phyloP scores from a whole-genome alignment of 257 asterid species.

The Solanum dulcamara region DNA sequence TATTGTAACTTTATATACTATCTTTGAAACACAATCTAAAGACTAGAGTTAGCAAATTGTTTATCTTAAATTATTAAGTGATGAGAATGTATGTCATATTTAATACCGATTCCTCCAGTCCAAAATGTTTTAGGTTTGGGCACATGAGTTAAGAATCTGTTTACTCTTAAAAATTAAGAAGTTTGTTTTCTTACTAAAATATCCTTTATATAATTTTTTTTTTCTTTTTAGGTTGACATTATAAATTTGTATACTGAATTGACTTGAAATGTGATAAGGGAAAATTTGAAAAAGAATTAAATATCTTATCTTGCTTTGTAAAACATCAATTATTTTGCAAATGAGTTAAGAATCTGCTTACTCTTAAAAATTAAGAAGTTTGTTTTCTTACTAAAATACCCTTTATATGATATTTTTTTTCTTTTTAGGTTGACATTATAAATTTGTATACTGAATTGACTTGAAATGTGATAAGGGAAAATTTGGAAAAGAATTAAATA shows the following conservation, averaged over 20 bases:
- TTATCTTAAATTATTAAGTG: background rate
- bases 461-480: background rate
- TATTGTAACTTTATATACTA: background rate
- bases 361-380: too few relatives aligned
- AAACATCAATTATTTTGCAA: too few relatives aligned
- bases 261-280: too few relatives aligned
- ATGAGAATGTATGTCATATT: background rate
- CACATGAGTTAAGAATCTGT: background rate
- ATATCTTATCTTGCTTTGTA: too few relatives aligned
- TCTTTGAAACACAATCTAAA: background rate
- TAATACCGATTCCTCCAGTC: background rate
- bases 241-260: too few relatives aligned
- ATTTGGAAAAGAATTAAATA: background rate
- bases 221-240: too few relatives aligned
- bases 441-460: background rate
- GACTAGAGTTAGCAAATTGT: background rate
- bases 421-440: background rate
- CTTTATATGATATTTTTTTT: too few relatives aligned
- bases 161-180: background rate
- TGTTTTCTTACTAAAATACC: too few relatives aligned
- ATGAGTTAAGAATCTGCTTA: too few relatives aligned
- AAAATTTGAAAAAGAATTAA: too few relatives aligned
- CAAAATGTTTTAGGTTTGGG: background rate
- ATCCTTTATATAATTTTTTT: too few relatives aligned
- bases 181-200: too few relatives aligned